Evolutionary conservation across 2,329 filamentous ascomycete genomes (phyloP), one percentile per base, ranked within the genome.

Genomic region (Ophiocordyceps camponoti-floridani): DNA sequence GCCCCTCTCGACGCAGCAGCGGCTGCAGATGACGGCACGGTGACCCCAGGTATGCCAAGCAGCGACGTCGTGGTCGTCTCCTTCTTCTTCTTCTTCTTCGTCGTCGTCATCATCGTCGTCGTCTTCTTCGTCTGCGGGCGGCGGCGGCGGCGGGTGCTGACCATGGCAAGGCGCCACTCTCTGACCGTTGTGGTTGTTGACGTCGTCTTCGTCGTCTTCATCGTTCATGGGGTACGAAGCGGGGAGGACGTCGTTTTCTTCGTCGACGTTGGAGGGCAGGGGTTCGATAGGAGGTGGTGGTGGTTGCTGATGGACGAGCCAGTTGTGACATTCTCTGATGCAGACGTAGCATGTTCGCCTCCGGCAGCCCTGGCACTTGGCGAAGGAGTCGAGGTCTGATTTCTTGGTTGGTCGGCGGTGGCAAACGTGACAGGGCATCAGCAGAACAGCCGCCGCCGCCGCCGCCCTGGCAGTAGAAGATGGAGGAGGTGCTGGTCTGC

Each of bases 301-400:
- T 4, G 35, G n/a, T 11, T 8, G 41, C 26, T 44, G 46, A 9
- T 53, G 51, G 19, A 46, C 44, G 28, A 54, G 49, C 65, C 68
- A 71, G 2, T 73, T 72, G 12, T 70, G 62, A 51, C 80, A 84
- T 50, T 75, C 64, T 26, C 80, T 64, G 41, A 82, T 72, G 56
- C 80, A 84, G n/a, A 84, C 67, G 53, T 73, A 83, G 56, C 80
- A 84, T 0, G 79, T 74, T 40, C 77, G 67, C 49, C 72, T 63
- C 10, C 68, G 65, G 54, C 80, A 84, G 13, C 72, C 69, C 50
- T 72, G 63, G 56, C 80, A 84, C 52, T 76, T 67, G 42, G 76
- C 71, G 54, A 77, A 83, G 10, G 72, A 74, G 56, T 82, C 77
- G 31, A 84, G 67, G 46, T 84, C 77, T 6, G 68, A 69, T 55